A percentile compares a stretch with the other conserved stretches of the same genome.
Conservation (phyloP, 768 basidiomycete species). For the Solioccasus polychromus region DNA sequence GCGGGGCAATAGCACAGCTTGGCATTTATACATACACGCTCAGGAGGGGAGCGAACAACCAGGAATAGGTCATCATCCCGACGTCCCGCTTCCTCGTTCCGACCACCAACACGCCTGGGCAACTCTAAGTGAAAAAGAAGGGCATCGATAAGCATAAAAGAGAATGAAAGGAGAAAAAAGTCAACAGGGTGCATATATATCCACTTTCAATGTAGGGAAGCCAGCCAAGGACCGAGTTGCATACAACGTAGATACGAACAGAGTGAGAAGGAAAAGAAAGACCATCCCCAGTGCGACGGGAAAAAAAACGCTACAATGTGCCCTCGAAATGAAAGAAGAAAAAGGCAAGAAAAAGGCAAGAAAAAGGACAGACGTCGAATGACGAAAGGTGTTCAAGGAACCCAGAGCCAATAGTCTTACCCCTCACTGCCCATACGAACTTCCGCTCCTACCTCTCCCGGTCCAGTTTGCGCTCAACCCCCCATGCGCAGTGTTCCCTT, state of each 20-base stretch:
- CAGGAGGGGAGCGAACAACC: no score
- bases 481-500: conserved; percentile 14
- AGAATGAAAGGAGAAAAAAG: neutral
- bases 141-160: no score
- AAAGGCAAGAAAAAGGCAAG: neutral
- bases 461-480: conserved; percentile 30
- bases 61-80: no score
- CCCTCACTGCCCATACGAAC: conserved; percentile 26
- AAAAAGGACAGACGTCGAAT: conserved; percentile 25
- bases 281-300: neutral
- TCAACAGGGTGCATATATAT: neutral
- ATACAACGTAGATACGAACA: neutral
- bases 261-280: neutral
- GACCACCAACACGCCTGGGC: no score
- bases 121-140: no score
- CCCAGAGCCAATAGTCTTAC: neutral
- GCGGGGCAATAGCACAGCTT: no score
- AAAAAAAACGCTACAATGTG: no score
- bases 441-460: conserved; percentile 25
- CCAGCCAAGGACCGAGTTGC: neutral
- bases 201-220: no score
- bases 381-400: conserved; percentile 12
- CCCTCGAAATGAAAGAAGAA: neutral
- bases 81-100: no score
- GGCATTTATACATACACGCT: no score